Conservation (phyloP, 495 filamentous ascomycete genomes). For the Podospora pseudoanserina region DNA sequence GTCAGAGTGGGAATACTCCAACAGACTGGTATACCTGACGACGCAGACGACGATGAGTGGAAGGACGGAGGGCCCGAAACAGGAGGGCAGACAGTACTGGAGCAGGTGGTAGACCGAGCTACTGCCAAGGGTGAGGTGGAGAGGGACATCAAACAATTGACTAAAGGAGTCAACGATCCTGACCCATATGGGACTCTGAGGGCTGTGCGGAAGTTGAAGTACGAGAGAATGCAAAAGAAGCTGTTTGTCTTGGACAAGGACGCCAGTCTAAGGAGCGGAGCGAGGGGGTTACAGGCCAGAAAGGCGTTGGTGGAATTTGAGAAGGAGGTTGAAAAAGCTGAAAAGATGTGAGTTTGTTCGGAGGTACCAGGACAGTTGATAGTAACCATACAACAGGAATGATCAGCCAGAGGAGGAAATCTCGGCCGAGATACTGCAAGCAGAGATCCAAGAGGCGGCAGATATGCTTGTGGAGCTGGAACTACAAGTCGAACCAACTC, state of each 20-base stretch:
- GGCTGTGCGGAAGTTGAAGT: slow-evolving; percentile 56
- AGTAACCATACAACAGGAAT: slow-evolving; percentile 38
- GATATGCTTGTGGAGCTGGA: slow-evolving; percentile 62
- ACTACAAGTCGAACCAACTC: slow-evolving; percentile 52
- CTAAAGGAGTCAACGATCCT: slow-evolving; percentile 33
- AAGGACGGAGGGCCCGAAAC: slow-evolving; percentile 7
- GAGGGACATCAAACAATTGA: slow-evolving; percentile 55
- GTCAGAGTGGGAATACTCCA: slow-evolving; percentile 67
- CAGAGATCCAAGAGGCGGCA: slow-evolving; percentile 60
- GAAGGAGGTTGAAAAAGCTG: slow-evolving; percentile 54
- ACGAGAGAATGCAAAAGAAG: slow-evolving; percentile 56
- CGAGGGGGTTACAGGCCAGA: slow-evolving; percentile 65
- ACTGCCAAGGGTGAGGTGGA: slow-evolving; percentile 55
- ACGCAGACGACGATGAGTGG: slow-evolving; percentile 25
- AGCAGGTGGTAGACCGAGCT: slow-evolving; percentile 66
- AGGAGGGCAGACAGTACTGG: slow-evolving; percentile 51
- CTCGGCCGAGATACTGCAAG: slow-evolving; percentile 48
- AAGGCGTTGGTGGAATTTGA: slow-evolving; percentile 66
- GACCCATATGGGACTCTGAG: slow-evolving; percentile 55
- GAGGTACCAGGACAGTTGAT: neutral
- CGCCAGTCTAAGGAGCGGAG: slow-evolving; percentile 67
- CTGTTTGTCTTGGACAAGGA: slow-evolving; percentile 67
- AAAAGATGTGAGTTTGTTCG: slow-evolving; percentile 41
- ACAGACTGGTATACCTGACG: slow-evolving; percentile 54
- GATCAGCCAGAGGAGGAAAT: slow-evolving; percentile 53